Evolutionary conservation across 148 eudicot species (phyloP), one percentile per base, ranked within the genome.

Genomic region (Cornus florida): DNA sequence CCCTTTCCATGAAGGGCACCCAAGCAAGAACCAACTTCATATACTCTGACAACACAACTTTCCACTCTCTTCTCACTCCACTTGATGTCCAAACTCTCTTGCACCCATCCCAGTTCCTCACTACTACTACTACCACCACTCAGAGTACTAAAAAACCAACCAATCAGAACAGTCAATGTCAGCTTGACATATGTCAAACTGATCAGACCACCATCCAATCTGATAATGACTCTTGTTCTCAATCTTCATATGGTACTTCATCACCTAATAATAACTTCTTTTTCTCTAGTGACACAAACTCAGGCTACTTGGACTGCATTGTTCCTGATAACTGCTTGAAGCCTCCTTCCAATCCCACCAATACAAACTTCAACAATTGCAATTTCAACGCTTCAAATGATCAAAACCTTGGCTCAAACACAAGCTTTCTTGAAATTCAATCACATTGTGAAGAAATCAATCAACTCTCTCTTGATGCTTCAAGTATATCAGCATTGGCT

Each of bases 21-120:
- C 94, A 95, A 87, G 97, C 98, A 75, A 89, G 94, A 75, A 95
- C 98, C 22, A 95, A 95, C 80, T 95, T 95, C 80, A 82, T 95
- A 20, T 95, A 95, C 84, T 74, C 98, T 74, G 89, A 85, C 0
- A 86, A 84, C 76, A 32, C 90, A 7, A 77, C 82, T 59, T 85
- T 79, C 50, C 84, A 83, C 57, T 84, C 92, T 17, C 83, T 91
- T 67, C 79, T 86, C 33, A 68, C 87, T 17, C 88, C 89, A 28
- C 79, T 87, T 76, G 87, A 91, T 73, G 60, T 81, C 41, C 89
- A 86, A 76, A 78, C 80, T 31, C 81, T 77, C 1, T 66, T 76
- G 12, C 85, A 72, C 12, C 84, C 79, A 48, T 77, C 81, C 77
- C 85, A 75, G 39, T 60, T 32, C 56, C 78, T 73, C 50, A 41